Base-by-base conservation (phyloP, 2,329 filamentous ascomycete genomes). In the Aspergillus versicolor region DNA sequence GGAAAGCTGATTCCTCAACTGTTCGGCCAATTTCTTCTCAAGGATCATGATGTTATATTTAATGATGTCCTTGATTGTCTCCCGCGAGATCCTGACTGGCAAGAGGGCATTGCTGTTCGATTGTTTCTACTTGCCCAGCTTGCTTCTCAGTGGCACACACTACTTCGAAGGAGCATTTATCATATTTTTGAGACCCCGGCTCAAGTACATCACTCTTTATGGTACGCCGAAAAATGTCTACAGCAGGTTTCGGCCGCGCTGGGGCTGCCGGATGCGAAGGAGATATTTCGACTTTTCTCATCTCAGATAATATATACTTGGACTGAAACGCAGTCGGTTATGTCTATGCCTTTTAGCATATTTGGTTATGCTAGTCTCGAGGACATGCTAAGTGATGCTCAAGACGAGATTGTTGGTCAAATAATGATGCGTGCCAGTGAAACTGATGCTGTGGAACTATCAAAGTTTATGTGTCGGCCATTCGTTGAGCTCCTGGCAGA, bases 181-280 rank as follows among this genome's bases (percentile, higher is more conserved):
- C 89, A 94, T 71, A 92, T 97, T 21, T 96, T 97, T 65, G 94
- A 97, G 71, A 91, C 89, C 0, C 90, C 92, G 2, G 91, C 89
- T 1, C 86, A 86, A 56, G 84, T 96, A 13, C 75, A 82, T 3
- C 75, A 77, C 11, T 88, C 89, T 6, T 79, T 82, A 19, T 77
- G 80, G 19, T 89, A 97, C 74, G 92, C 93, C 1, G 84, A 83
- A 54, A 82, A 82, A 51, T 95, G 91, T 64, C 79, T 97, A 43
- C 71, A 73, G 4, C 79, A 82, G 12, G 86, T 97, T 32, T 85
- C 92, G 4, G 75, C 71, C 12, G 80, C 82, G 0, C 81, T 97
- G 34, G 75, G 81, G 0, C 81, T 97, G 21, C 73, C 81, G 22
- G 84, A 85, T 44, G 81, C 91, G 0, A 84, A 82, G 64, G 83